A percentile compares a stretch with the other conserved stretches of the same genome.
Conservation (phyloP, 768 basidiomycete species). For the Lactarius tabidus region DNA sequence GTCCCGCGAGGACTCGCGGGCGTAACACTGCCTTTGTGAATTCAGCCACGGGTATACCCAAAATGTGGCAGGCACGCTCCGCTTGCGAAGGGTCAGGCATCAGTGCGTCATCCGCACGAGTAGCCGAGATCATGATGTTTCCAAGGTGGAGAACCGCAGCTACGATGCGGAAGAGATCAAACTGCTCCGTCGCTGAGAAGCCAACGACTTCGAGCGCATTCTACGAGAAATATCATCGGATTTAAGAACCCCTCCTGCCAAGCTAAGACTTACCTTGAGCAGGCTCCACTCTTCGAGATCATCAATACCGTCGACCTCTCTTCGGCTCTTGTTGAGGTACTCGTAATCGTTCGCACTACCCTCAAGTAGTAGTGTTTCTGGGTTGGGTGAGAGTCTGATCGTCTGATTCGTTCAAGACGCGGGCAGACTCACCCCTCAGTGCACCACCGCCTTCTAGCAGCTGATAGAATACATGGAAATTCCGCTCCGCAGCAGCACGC, state of each 20-base stretch:
- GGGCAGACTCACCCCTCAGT: conserved; percentile 56
- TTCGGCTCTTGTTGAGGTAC: conserved; percentile 83
- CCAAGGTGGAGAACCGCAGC: conserved; percentile 95
- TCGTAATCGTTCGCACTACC: conserved; percentile 79
- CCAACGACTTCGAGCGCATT: conserved; percentile 86
- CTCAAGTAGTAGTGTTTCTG: conserved; percentile 71
- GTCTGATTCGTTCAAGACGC: conserved; percentile 13
- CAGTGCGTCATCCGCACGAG: conserved; percentile 72
- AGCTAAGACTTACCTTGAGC: conserved; percentile 54
- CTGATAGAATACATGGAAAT: conserved; percentile 98
- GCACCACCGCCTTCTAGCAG: conserved; percentile 70
- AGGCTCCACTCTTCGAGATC: conserved; percentile 85
- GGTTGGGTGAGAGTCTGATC: conserved; percentile 4
- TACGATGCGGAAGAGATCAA: conserved; percentile 90
- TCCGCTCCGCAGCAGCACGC: conserved; percentile 82
- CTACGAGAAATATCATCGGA: conserved; percentile 36
- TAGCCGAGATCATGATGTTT: conserved; percentile 79
- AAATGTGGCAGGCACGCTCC: conserved; percentile 83
- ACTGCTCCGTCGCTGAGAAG: conserved; percentile 77
- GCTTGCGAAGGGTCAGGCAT: conserved; percentile 83
- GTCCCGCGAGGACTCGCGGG: conserved; percentile 87
- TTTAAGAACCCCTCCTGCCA: neutral
- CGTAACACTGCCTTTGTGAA: conserved; percentile 86
- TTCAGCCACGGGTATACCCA: conserved; percentile 83
- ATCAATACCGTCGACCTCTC: conserved; percentile 93